Evolutionary conservation across 2,329 filamentous ascomycete genomes (phyloP), one percentile per base, ranked within the genome.

Genomic region (Chaetomium olivaceum): DNA sequence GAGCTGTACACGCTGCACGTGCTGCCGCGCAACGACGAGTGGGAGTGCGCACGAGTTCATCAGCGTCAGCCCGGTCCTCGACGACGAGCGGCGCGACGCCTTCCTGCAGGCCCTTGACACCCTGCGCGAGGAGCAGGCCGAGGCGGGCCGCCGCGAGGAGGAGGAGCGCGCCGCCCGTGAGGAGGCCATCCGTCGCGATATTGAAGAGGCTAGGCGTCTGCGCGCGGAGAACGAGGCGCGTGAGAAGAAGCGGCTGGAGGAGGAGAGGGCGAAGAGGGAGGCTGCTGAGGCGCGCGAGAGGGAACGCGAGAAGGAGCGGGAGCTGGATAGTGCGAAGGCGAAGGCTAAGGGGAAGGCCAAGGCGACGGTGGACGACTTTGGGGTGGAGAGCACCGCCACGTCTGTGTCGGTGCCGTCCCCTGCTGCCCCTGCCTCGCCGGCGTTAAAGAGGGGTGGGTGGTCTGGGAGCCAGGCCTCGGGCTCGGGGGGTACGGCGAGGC

Each of bases 11-110:
- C 93, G 1, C 84, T 99, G 4, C 95, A 99, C 75, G 92, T 98
- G 8, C 86, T 99, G n/a, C 88, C 94, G 5, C 86, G 92, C 61
- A 98, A 97, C 72, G 89, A 92, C 63, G 93, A 98, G 79, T 99
- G 95, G 95, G 92, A 97, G 65, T 97, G 92, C 95, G 4, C 87
- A 88, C 66, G 91, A 96, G 72, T 98, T 98, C 76, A 96, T 98
- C 74, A 87, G 84, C 73, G 87, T 92, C 74, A 95, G 89, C 76
- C 89, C 94, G 56, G 87, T 97, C 29, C 84, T 99, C 1, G 94
- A 98, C 76, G 94, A 97, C 61, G 95, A 98, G 79, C 87, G 92
- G 54, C 88, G 92, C 68, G 92, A 98, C 72, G 89, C 91, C 0
- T 97, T 98, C 76, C 80, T 96, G 19, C 90, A 94, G 72, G 94